These are phyloP conservation scores for Peronosclerospora sorghi DNA, from an alignment of 352 stramenopile genomes.

Conservation along the genomic window DNA sequence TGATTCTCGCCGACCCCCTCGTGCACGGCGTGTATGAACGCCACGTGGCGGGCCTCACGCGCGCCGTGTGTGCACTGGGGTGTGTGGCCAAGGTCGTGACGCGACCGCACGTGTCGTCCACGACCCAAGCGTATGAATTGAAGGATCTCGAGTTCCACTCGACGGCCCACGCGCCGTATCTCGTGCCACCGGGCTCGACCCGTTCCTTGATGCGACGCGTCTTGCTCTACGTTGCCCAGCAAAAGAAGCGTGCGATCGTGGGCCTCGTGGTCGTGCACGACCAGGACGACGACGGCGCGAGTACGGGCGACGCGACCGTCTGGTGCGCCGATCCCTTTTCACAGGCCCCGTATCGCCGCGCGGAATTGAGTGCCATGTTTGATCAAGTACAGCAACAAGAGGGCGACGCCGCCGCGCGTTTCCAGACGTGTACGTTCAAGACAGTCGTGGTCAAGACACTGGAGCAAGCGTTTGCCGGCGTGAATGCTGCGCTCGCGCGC, in stretches of 20 bases:
- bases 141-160: slow-evolving; percentile 67
- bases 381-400: slow-evolving; percentile 32
- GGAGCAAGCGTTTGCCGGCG: slow-evolving; percentile 67
- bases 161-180: slow-evolving; percentile 48
- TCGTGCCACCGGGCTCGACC: slow-evolving; percentile 10
- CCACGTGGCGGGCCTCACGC: slow-evolving; percentile 82
- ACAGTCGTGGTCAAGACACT: slow-evolving; percentile 70
- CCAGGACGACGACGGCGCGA: slow-evolving; percentile 13
- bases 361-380: slow-evolving; percentile 45
- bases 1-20: slow-evolving; percentile 70
- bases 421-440: slow-evolving; percentile 45
- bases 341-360: slow-evolving; percentile 32
- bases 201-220: slow-evolving; percentile 6
- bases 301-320: slow-evolving; percentile 36
- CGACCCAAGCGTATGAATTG: slow-evolving; percentile 47
- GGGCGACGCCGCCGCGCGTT: slow-evolving; percentile 11
- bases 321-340: slow-evolving; percentile 69
- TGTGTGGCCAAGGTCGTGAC: slow-evolving; percentile 67
- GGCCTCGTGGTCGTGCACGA: slow-evolving; percentile 39
- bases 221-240: slow-evolving; percentile 60
- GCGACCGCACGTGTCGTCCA: slow-evolving; percentile 30
- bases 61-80: slow-evolving; percentile 87
- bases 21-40: slow-evolving; percentile 91
- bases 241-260: slow-evolving; percentile 53
- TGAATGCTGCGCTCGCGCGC: slow-evolving; percentile 79